These are phyloP conservation scores for Adansonia gregorii DNA, from an alignment of 441 rosid species.

Conservation along the genomic window DNA sequence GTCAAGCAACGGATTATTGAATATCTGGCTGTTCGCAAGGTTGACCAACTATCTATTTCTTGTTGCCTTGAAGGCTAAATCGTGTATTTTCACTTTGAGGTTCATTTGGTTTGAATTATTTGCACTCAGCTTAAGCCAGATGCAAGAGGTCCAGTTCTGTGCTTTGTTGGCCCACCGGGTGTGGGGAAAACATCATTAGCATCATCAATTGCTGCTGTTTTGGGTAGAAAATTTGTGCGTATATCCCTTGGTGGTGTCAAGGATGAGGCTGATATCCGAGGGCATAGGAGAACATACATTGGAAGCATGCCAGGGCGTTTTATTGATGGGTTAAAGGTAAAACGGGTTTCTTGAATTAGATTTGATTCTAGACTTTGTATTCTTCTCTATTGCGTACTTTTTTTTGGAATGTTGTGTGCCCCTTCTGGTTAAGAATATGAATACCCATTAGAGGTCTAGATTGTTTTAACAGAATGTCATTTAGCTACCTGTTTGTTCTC, in stretches of 20 bases:
- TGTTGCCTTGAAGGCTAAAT: constrained; percentile 26
- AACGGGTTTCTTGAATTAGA: neutral
- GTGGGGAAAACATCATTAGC: constrained; percentile 99
- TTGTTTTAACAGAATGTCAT: neutral
- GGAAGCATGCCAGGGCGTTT: constrained; percentile 99
- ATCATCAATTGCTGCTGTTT: constrained; percentile 88
- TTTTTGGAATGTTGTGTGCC: neutral
- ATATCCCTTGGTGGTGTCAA: constrained; percentile 98
- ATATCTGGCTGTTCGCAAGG: constrained; percentile 99
- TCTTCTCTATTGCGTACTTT: neutral
- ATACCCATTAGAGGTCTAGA: constrained; percentile 3
- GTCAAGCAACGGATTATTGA: constrained; percentile 97
- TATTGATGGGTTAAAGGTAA: constrained; percentile 94
- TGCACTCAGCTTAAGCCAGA: constrained; percentile 93
- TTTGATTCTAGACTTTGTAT: neutral
- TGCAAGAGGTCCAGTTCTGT: constrained; percentile 96
- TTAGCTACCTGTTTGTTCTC: neutral
- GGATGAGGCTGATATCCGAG: constrained; percentile 99
- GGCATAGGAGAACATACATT: constrained; percentile 97
- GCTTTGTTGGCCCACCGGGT: constrained; percentile 99
- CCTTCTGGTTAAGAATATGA: neutral
- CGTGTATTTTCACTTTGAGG: constrained; percentile 28
- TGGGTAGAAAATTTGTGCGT: constrained; percentile 93
- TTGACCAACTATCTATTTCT: constrained; percentile 37
- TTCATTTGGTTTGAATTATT: constrained; percentile 37